Base-by-base conservation (phyloP, 257 asterid genomes). In the Osmanthus fragrans region DNA sequence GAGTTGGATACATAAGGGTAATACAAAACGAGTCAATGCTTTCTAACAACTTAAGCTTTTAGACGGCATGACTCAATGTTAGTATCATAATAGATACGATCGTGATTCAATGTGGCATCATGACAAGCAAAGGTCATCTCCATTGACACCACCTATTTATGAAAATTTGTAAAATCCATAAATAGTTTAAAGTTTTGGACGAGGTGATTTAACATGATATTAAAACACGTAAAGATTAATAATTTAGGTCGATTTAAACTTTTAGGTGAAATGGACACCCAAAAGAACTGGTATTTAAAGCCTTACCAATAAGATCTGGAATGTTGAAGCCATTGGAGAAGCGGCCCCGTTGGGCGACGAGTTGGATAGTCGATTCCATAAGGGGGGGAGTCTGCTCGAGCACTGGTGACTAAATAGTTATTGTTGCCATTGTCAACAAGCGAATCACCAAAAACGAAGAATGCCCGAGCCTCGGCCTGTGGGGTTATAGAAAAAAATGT, bases 321-420 rank as follows among this genome's bases (percentile, higher is more conserved):
- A 94, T 91, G 88, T 91, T 94, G 65, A 88, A 87, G 83, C 98
- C 98, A 30, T 94, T 94, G 63, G 98, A 94, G 86, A 92, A 94
- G 10, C 98, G 92, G 92, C 80, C 98, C 98, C 0, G 97, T 94
- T 47, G 97, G 90, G 1, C 88, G 92, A 47, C 84, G 97, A 6
- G 85, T 79, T 0, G 98, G 97, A 25, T 80, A 92, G 84, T 94
- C 98, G 68, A 94, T 87, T 74, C 98, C 98, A 37, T 94, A 92
- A 9, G 97, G 97, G 2, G 93, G 97, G 3, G 94, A 73, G 70
- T 94, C 97, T 21, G 98, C 98, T 13, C 97, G 86, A 4, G 98
- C 97, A 16, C 82, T 89, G 0, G 98, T 94, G 33, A 83, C 0
- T 19, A 94, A 81, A 78, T 87, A 94, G 79, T 94, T 92, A 82